Conservation (phyloP, 2,329 filamentous ascomycete species). For the Hawksworthiomyces lignivorus region DNA sequence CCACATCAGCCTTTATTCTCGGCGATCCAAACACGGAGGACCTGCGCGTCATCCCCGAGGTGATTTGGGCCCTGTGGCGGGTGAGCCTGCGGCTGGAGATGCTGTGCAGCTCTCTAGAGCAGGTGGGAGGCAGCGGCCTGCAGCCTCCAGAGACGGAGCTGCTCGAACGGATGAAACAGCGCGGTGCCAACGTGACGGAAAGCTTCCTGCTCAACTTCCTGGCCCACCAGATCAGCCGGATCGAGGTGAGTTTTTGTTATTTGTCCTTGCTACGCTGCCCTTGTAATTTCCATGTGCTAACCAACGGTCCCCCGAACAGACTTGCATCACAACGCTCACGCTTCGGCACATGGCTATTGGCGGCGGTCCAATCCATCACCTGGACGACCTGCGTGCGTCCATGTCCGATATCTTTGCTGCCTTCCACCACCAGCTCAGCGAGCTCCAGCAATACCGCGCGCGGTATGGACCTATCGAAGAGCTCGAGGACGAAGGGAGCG, state of each 20-base stretch:
- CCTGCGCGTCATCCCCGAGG: slow-evolving; percentile 41
- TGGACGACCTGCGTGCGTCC: slow-evolving; percentile 68
- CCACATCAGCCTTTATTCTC: slow-evolving; percentile 1
- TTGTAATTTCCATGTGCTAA: background rate
- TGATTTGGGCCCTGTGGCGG: slow-evolving; percentile 85
- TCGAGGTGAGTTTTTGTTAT: slow-evolving; percentile 62
- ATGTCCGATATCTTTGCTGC: slow-evolving; percentile 64
- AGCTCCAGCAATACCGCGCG: slow-evolving; percentile 55
- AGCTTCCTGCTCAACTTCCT: slow-evolving; percentile 81
- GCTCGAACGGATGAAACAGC: slow-evolving; percentile 57
- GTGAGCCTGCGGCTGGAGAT: slow-evolving; percentile 85
- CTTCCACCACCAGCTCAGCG: slow-evolving; percentile 52
- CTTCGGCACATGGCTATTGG: slow-evolving; percentile 74
- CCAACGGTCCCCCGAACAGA: slow-evolving; percentile 41
- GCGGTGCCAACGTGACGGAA: slow-evolving; percentile 82
- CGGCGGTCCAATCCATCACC: slow-evolving; percentile 49
- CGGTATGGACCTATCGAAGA: slow-evolving; percentile 39
- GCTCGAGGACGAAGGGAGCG: slow-evolving; percentile 24
- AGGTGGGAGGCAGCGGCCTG: slow-evolving; percentile 52
- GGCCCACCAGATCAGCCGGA: slow-evolving; percentile 89
- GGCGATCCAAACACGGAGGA: slow-evolving; percentile 6
- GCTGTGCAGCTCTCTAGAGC: slow-evolving; percentile 84
- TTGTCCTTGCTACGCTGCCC: background rate
- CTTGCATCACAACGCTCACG: slow-evolving; percentile 70
- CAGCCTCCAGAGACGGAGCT: slow-evolving; percentile 77